A percentile compares a stretch with the other conserved stretches of the same genome.
Evolutionary conservation across 106 monocot genomes (phyloP).

Genomic region (Apostasia ramifera): DNA sequence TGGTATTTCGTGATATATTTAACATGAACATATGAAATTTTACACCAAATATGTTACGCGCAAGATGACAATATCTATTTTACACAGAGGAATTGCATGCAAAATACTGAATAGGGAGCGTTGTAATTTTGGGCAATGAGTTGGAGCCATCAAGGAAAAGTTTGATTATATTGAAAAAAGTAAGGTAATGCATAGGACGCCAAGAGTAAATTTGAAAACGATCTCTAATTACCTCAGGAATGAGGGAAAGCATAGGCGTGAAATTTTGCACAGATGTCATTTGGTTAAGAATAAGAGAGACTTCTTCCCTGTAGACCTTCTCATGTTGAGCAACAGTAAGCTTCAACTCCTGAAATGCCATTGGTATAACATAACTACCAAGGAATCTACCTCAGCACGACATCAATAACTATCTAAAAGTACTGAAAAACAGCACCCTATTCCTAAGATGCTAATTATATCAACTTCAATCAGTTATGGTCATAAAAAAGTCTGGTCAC

Average conservation of each 20-base stretch:
- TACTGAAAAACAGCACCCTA: too few species aligned
- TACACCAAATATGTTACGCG: not conserved
- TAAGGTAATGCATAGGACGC: not conserved
- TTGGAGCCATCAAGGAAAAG: too few species aligned
- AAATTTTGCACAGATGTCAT: constrained; percentile 50
- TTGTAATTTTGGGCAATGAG: too few species aligned
- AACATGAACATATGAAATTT: too few species aligned
- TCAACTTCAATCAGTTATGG: too few species aligned
- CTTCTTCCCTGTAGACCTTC: constrained; percentile 28
- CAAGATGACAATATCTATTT: not conserved
- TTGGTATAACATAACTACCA: not conserved
- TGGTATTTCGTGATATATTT: too few species aligned
- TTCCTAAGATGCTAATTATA: too few species aligned
- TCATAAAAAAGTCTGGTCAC: too few species aligned
- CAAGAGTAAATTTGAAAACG: not conserved
- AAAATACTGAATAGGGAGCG: not conserved
- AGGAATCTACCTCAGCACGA: too few species aligned
- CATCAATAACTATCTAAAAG: too few species aligned
- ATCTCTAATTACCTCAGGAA: constrained; percentile 55
- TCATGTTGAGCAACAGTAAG: constrained; percentile 13
- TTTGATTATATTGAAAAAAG: not conserved
- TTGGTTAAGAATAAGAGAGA: constrained; percentile 47
- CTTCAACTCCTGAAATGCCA: constrained; percentile 34
- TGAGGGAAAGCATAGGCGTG: constrained; percentile 46
- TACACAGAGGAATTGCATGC: not conserved